Conservation (phyloP, 345 rosid genomes). For the Cochlearia excelsa region DNA sequence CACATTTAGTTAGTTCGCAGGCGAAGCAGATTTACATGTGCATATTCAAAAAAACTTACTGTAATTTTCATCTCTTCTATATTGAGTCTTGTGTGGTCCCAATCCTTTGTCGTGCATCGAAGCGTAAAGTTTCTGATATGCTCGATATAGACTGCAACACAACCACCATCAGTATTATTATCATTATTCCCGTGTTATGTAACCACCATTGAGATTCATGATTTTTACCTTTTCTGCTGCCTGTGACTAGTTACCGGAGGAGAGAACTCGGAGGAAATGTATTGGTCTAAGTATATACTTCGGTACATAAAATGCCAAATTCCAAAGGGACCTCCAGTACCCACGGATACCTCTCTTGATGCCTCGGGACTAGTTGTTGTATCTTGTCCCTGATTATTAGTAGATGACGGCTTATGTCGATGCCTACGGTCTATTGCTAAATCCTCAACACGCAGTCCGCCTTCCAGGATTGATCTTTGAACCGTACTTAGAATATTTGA, state of each 20-base stretch:
- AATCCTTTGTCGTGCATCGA: constrained; percentile 86
- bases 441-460: constrained; percentile 95
- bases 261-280: constrained; percentile 85
- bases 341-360: constrained; percentile 49
- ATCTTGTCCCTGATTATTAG: constrained; percentile 15
- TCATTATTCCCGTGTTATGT: background rate
- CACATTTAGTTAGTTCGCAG: constrained; percentile 4
- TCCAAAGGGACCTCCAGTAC: constrained; percentile 92
- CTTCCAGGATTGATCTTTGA: constrained; percentile 86
- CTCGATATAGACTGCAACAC: constrained; percentile 78
- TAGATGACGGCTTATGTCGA: constrained; percentile 44
- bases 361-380: constrained; percentile 46
- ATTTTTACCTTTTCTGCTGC: constrained; percentile 73
- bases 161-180: constrained; percentile 6
- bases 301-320: constrained; percentile 98
- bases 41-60: constrained; percentile 40
- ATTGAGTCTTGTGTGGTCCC: constrained; percentile 94
- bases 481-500: constrained; percentile 82
- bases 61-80: constrained; percentile 86
- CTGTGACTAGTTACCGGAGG: constrained; percentile 66
- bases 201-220: constrained; percentile 1
- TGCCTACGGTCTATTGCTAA: constrained; percentile 59
- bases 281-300: constrained; percentile 91
- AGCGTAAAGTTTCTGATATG: constrained; percentile 81
- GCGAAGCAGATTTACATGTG: background rate